Conservation (phyloP, 257 asterid species). For the Gynochthodes officinalis region DNA sequence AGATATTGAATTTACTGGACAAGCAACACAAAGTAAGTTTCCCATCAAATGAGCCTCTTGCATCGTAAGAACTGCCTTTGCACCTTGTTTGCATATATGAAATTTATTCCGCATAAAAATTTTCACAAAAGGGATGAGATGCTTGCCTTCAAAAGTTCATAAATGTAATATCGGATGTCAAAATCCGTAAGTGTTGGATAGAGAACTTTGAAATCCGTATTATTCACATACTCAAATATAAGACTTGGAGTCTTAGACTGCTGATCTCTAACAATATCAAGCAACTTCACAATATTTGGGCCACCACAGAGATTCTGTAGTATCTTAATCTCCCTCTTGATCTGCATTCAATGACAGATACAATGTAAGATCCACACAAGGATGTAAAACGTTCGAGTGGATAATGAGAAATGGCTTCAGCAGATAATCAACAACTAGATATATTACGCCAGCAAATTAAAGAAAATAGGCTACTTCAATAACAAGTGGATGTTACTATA, state of each 20-base stretch:
- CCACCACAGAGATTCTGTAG: constrained; percentile 90
- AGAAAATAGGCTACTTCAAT: not conserved
- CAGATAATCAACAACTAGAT: not conserved
- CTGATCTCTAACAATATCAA: constrained; percentile 86
- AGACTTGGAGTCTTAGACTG: constrained; percentile 95
- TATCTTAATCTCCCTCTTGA: constrained; percentile 91
- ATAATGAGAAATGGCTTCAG: not conserved
- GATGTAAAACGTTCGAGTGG: not conserved
- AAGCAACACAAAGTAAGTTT: no score
- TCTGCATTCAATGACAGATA: constrained; percentile 45
- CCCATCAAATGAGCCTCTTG: not conserved
- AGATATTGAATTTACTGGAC: not conserved
- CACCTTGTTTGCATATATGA: not conserved
- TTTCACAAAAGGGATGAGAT: not conserved
- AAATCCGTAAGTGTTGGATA: constrained; percentile 84
- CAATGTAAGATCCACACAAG: constrained; percentile 8
- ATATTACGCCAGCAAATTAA: not conserved
- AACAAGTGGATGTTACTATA: not conserved
- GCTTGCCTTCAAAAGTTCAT: constrained; percentile 76
- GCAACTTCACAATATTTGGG: constrained; percentile 91
- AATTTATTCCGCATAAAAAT: not conserved
- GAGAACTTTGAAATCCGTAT: constrained; percentile 81
- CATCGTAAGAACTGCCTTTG: not conserved
- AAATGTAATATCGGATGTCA: constrained; percentile 77
- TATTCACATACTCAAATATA: constrained; percentile 85